A percentile compares a stretch with the other conserved stretches of the same genome.
Evolutionary conservation across 345 rosid genomes (phyloP).

Genomic region (Trapa incisa): DNA sequence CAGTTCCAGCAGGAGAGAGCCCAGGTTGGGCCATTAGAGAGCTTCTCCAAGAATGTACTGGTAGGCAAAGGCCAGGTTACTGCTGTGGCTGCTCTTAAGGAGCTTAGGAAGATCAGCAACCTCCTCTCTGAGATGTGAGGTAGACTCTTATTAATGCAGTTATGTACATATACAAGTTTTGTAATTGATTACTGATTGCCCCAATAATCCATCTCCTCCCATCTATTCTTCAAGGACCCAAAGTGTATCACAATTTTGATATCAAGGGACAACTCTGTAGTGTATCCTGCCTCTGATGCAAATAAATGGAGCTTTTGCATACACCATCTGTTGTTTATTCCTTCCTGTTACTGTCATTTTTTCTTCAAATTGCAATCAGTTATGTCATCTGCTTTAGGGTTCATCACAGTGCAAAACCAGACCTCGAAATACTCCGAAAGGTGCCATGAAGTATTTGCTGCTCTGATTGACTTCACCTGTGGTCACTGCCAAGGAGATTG

Average conservation of each 20-base stretch:
- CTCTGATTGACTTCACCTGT: no score
- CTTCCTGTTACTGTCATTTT: not conserved
- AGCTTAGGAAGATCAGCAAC: constrained; percentile 91
- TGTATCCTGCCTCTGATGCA: not conserved
- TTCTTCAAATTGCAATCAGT: no score
- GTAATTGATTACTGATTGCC: constrained; percentile 24
- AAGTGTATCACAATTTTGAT: constrained; percentile 1
- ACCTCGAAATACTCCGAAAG: no score
- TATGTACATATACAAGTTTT: constrained; percentile 40
- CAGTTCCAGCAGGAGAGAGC: constrained; percentile 58
- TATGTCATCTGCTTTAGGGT: no score
- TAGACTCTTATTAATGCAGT: not conserved
- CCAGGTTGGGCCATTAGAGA: constrained; percentile 49
- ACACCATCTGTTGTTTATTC: not conserved
- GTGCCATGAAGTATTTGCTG: no score
- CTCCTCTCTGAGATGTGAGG: constrained; percentile 82
- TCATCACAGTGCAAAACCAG: no score
- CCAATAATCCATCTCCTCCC: not conserved
- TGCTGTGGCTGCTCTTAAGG: constrained; percentile 75
- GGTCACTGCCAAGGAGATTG: no score
- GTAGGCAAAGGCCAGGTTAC: constrained; percentile 85
- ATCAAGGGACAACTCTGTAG: not conserved
- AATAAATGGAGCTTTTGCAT: not conserved
- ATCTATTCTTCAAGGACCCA: not conserved
- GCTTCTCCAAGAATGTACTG: constrained; percentile 53